phyloP scores from a whole-genome alignment of 2,329 filamentous ascomycete genomes.

The Fusarium buxicola region DNA sequence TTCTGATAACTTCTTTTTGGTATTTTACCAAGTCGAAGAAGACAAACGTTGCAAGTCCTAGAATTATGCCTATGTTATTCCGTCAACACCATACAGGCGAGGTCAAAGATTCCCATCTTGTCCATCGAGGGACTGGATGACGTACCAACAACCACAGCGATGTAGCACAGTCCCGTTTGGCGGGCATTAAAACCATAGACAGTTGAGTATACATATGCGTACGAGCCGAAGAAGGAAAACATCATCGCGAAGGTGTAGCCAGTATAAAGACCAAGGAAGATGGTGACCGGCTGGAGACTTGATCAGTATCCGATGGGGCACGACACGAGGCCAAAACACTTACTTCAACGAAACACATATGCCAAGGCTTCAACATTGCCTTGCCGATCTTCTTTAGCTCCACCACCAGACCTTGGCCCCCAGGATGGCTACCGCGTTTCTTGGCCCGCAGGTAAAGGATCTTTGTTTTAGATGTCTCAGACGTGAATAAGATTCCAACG shows the following conservation, averaged over 20 bases:
- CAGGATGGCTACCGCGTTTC: background rate
- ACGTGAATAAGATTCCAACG: conserved; percentile 13
- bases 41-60: conserved; percentile 11
- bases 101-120: no score
- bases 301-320: background rate
- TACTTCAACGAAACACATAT: conserved; percentile 24
- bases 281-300: background rate
- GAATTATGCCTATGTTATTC: background rate
- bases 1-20: conserved; percentile 15
- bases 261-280: conserved; percentile 11
- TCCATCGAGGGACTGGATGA: no score
- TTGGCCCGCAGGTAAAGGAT: conserved; percentile 7
- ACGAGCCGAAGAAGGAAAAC: conserved; percentile 21
- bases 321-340: rapidly evolving
- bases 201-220: conserved; percentile 4
- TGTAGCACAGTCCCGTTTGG: conserved; percentile 13
- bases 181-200: conserved; percentile 14
- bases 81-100: background rate
- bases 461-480: conserved; percentile 8
- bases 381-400: background rate
- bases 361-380: conserved; percentile 16
- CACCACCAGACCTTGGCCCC: background rate
- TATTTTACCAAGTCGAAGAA: conserved; percentile 13
- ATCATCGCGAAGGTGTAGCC: conserved; percentile 23
- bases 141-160: conserved; percentile 15